Conservation (phyloP, 805 yeast genomes). For the Saturnispora mendoncae region DNA sequence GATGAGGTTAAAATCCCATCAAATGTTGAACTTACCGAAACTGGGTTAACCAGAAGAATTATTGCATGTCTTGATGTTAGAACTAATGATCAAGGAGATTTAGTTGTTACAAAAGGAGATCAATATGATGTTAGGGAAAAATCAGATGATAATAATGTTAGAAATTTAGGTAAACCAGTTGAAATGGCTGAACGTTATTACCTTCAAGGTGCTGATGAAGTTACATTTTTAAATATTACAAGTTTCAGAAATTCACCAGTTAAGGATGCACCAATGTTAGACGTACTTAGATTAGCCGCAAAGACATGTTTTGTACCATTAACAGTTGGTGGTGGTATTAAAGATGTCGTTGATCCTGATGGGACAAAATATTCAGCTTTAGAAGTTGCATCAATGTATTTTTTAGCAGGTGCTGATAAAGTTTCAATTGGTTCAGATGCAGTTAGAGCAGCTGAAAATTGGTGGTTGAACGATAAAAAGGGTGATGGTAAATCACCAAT, state of each 20-base stretch:
- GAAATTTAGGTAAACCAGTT: conserved; percentile 95
- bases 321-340: conserved; percentile 97
- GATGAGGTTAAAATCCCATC: not conserved
- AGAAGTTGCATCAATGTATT: conserved; percentile 84
- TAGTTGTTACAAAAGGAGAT: conserved; percentile 97
- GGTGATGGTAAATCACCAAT: conserved; percentile 79
- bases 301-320: conserved; percentile 91
- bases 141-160: conserved; percentile 46
- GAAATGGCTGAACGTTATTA: conserved; percentile 86
- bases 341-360: conserved; percentile 80
- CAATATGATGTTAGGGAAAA: conserved; percentile 95
- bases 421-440: conserved; percentile 98
- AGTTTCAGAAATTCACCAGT: conserved; percentile 93
- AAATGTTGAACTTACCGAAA: conserved; percentile 22
- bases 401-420: conserved; percentile 96
- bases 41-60: conserved; percentile 79
- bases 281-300: conserved; percentile 74
- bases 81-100: conserved; percentile 86
- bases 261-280: conserved; percentile 90
- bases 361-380: conserved; percentile 75
- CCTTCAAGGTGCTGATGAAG: conserved; percentile 93
- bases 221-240: conserved; percentile 89
- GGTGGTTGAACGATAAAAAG: conserved; percentile 45
- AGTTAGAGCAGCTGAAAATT: conserved; percentile 81
- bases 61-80: conserved; percentile 98